phyloP scores from a whole-genome alignment of 805 yeast genomes.

The Saturnispora ahearnii region DNA sequence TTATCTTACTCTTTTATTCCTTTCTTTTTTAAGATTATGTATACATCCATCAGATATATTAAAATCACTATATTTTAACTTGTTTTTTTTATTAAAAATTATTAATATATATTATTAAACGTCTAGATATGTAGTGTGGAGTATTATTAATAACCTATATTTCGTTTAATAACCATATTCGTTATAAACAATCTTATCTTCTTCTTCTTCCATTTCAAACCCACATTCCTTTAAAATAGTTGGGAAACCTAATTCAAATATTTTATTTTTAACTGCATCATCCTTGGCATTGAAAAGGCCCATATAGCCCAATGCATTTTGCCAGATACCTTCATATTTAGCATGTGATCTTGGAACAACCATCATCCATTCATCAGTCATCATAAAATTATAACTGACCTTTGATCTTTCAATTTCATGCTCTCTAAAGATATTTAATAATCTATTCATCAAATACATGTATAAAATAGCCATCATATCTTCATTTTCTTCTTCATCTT shows the following conservation, averaged over 20 bases:
- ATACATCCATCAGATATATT: no score
- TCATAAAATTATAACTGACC: slow-evolving; percentile 69
- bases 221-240: slow-evolving; percentile 58
- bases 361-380: slow-evolving; percentile 79
- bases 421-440: slow-evolving; percentile 58
- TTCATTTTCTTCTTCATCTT: slow-evolving; percentile 37
- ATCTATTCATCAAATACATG: slow-evolving; percentile 62
- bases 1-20: not conserved
- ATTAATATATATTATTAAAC: not conserved
- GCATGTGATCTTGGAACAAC: slow-evolving; percentile 71
- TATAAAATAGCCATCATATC: slow-evolving; percentile 61
- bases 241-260: slow-evolving; percentile 39
- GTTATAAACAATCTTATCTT: slow-evolving; percentile 40
- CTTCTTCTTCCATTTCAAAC: slow-evolving; percentile 44
- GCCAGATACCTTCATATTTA: slow-evolving; percentile 45
- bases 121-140: not conserved
- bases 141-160: not conserved
- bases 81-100: not conserved
- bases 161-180: slow-evolving; percentile 46
- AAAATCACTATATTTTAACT: not conserved
- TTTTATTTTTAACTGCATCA: slow-evolving; percentile 41
- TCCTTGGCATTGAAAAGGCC: slow-evolving; percentile 75
- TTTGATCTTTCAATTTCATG: slow-evolving; percentile 29
- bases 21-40: not conserved
- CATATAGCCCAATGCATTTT: slow-evolving; percentile 73